Evolutionary conservation across 2,329 filamentous ascomycete genomes (phyloP).

Genomic region (Arthrobotrys sphaeroides): DNA sequence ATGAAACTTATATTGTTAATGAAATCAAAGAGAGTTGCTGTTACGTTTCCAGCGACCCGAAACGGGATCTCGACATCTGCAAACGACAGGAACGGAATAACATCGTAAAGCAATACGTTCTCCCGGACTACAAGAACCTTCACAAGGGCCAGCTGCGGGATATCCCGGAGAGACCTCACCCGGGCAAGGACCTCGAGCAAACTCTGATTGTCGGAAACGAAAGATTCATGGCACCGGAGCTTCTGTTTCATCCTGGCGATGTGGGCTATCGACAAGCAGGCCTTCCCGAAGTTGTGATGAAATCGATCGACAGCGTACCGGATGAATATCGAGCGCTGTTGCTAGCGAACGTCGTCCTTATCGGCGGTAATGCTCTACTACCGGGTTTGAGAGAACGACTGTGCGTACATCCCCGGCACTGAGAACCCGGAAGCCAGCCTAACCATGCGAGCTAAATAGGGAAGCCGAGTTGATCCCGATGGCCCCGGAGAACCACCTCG

Average conservation of each 20-base stretch:
- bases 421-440: background rate
- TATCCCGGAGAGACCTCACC: conserved; percentile 60
- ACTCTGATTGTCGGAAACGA: conserved; percentile 89
- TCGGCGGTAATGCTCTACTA: conserved; percentile 84
- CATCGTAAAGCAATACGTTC: conserved; percentile 75
- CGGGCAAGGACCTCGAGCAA: conserved; percentile 72
- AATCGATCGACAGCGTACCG: conserved; percentile 78
- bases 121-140: conserved; percentile 77
- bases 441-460: conserved; percentile 57
- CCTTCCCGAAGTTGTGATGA: conserved; percentile 81
- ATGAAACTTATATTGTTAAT: conserved; percentile 91
- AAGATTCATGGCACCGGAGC: conserved; percentile 86
- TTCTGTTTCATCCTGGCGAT: conserved; percentile 86
- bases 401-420: conserved; percentile 60
- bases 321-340: conserved; percentile 84
- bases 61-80: conserved; percentile 77
- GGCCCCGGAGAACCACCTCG: conserved; percentile 78
- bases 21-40: conserved; percentile 93
- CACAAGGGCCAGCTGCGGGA: conserved; percentile 76
- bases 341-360: conserved; percentile 85
- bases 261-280: conserved; percentile 85
- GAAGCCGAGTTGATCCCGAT: conserved; percentile 76
- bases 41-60: conserved; percentile 82
- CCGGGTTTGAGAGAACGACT: conserved; percentile 83
- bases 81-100: conserved; percentile 68